Base-by-base conservation (phyloP, 2,329 filamentous ascomycete genomes). In the Hypoxylon sp. region DNA sequence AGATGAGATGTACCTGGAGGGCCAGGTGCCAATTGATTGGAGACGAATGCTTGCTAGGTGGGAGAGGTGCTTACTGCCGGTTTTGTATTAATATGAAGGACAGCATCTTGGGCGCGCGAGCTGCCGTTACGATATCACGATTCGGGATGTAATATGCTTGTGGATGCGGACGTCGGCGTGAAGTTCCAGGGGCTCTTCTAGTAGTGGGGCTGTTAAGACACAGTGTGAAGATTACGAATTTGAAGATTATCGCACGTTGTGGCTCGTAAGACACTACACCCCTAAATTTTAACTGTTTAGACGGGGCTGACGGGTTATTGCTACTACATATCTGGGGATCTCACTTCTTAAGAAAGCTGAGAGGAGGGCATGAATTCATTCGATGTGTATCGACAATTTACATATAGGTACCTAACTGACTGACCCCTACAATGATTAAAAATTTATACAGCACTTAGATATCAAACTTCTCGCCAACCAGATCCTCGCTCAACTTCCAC, bases 11-110 rank as follows among this genome's bases (percentile, higher is more conserved):
- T n/a, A n/a, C 3, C 6, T 26, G 24, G 24, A 26, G 16, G 18
- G 24, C 5, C 11, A 33, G 16, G 22, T 33, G 30, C 30, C 4
- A 33, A 44, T 64, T 54, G 48, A 32, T 22, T 22, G 20, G 22
- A 18, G 3, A 12, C 8, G 33, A 30, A 20, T 46, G 38, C 18
- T 16, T 16, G 18, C 20, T 50, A 38, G 11, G 22, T 0, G 14
- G 7, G 32, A 46, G 32, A 9, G n/a, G 8, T 50, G 72, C 78
- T 69, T 70, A 80, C 79, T 80, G 79, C 48, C 79, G 77, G 71
- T 80, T 80, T 67, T 80, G 79, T 65, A 80, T 79, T 67, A 80
- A 72, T 72, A 80, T 80, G 68, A 80, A 80, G 14, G 78, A 80
- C 69, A 80, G 70, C 74, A 80, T 79, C 67, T 73, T 77, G 50